Conservation (phyloP, 345 rosid genomes). For the Bruguiera sexangula region DNA sequence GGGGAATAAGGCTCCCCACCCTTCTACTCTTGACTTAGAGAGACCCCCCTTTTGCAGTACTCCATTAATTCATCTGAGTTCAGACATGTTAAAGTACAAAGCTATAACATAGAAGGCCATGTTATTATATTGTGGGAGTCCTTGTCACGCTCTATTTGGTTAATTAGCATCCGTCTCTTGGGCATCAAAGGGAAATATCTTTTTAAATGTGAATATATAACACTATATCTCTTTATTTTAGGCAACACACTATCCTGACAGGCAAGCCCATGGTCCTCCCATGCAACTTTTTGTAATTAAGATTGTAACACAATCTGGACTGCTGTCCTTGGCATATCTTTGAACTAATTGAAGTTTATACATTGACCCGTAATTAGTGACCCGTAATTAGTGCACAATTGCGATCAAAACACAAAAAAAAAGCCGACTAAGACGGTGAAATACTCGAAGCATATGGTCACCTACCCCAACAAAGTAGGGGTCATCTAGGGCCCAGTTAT, state of each 20-base stretch:
- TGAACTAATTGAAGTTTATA: neutral
- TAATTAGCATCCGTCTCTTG: conserved; percentile 8
- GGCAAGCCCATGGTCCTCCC: conserved; percentile 4
- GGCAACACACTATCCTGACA: neutral
- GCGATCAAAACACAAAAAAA: too few relatives aligned
- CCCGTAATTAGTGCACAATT: too few relatives aligned
- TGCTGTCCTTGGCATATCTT: neutral
- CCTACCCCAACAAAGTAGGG: too few relatives aligned
- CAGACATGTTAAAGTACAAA: conserved; percentile 30
- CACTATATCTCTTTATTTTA: too few relatives aligned
- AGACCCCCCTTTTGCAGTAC: conserved; percentile 22
- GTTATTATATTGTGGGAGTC: conserved; percentile 25
- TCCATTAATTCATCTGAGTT: conserved; percentile 27
- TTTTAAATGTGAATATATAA: neutral
- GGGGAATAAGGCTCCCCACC: conserved; percentile 13
- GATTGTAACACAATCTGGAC: neutral
- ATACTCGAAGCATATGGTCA: too few relatives aligned
- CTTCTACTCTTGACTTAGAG: conserved; percentile 36
- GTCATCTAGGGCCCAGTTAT: too few relatives aligned
- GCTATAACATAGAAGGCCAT: conserved; percentile 15
- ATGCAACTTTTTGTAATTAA: neutral
- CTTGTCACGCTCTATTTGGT: conserved; percentile 14
- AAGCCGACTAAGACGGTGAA: too few relatives aligned
- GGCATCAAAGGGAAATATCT: neutral
- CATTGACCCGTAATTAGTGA: neutral